Conservation (phyloP, 805 yeast genomes). For the Candida nanaspora region DNA sequence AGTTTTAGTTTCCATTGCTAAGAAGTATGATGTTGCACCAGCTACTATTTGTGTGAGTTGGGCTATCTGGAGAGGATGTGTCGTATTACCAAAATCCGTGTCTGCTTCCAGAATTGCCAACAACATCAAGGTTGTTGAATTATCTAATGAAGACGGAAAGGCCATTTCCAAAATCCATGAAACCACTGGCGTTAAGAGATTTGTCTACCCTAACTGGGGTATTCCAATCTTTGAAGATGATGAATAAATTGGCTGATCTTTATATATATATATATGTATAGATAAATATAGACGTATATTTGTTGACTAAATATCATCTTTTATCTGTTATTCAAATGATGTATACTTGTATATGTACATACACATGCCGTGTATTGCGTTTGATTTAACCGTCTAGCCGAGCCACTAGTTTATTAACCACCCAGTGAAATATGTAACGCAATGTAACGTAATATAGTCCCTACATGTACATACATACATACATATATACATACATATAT, state of each 20-base stretch:
- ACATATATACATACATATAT: too few relatives aligned
- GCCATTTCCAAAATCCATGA: slow-evolving; percentile 22
- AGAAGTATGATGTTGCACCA: slow-evolving; percentile 35
- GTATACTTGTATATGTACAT: too few relatives aligned
- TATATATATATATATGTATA: too few relatives aligned
- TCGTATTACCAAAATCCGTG: slow-evolving; percentile 31
- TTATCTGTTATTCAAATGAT: too few relatives aligned
- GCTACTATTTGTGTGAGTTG: slow-evolving; percentile 51
- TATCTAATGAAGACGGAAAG: slow-evolving; percentile 30
- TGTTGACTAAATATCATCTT: too few relatives aligned
- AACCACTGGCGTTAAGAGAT: slow-evolving; percentile 25
- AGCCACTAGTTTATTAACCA: too few relatives aligned
- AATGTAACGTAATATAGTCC: background rate
- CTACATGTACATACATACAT: too few relatives aligned
- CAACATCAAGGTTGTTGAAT: slow-evolving; percentile 28
- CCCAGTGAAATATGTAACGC: too few relatives aligned
- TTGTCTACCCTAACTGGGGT: slow-evolving; percentile 31
- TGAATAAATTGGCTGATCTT: background rate
- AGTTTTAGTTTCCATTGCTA: slow-evolving; percentile 36
- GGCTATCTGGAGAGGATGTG: slow-evolving; percentile 47
- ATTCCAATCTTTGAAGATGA: slow-evolving; percentile 21
- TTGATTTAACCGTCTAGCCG: too few relatives aligned
- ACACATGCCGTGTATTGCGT: too few relatives aligned
- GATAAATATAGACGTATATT: too few relatives aligned
- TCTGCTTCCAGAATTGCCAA: slow-evolving; percentile 23